Conservation (phyloP, 768 basidiomycete genomes). For the Phylloporus arenicola region DNA sequence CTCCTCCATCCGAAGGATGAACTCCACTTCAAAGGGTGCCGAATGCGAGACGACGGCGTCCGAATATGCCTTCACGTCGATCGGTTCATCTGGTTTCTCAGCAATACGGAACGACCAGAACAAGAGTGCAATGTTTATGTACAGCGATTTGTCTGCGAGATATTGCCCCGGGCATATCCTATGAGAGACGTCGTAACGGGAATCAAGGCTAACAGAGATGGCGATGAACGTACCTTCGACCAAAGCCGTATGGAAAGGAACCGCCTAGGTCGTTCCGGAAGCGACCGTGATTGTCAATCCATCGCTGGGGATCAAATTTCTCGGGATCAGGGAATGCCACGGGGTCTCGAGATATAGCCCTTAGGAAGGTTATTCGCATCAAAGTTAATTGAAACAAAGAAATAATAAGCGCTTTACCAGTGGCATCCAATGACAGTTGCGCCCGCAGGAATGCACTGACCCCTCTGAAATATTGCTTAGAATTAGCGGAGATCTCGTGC, state of each 20-base stretch:
- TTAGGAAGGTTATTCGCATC: neutral
- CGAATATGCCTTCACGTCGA: conserved; percentile 51
- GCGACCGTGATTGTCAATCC: conserved; percentile 39
- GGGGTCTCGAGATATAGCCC: conserved; percentile 20
- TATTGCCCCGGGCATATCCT: conserved; percentile 59
- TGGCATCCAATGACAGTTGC: conserved; percentile 18
- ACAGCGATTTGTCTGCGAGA: conserved; percentile 45
- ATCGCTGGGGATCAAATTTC: conserved; percentile 48
- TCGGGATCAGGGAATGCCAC: conserved; percentile 22
- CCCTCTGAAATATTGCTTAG: conserved; percentile 7
- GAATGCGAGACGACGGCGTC: conserved; percentile 52
- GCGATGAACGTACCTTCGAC: conserved; percentile 28
- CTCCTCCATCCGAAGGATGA: neutral
- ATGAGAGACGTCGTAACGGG: neutral
- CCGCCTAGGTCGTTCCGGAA: neutral
- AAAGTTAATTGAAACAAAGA: neutral
- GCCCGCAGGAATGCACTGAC: conserved; percentile 18
- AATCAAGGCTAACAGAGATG: neutral
- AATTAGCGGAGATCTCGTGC: neutral
- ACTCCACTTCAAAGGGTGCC: too few species aligned
- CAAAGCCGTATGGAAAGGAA: conserved; percentile 47
- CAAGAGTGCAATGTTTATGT: conserved; percentile 53
- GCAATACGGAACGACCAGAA: conserved; percentile 58
- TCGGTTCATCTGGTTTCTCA: conserved; percentile 43
- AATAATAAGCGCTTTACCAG: conserved; percentile 5